A percentile compares a stretch with the other conserved stretches of the same genome.
These are phyloP conservation scores for Camelina sativa DNA, from an alignment of 345 rosid species.

Conservation along the genomic window DNA sequence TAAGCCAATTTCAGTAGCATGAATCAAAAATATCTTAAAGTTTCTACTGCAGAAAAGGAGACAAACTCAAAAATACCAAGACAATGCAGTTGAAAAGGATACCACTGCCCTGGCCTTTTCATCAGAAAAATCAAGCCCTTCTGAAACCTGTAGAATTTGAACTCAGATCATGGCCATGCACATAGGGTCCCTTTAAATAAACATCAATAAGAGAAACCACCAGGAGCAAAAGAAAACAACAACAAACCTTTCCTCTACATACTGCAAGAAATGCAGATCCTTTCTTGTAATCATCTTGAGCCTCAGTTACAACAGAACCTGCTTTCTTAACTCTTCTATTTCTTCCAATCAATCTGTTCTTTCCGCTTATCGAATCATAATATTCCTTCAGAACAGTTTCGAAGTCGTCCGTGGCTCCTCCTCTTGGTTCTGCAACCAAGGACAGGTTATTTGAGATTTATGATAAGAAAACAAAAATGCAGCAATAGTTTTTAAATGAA, in stretches of 20 bases:
- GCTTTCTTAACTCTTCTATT: constrained; percentile 62
- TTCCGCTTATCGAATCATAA: constrained; percentile 57
- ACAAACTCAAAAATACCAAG: background rate
- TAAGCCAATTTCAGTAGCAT: no score
- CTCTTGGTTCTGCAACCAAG: constrained; percentile 79
- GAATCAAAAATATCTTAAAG: background rate
- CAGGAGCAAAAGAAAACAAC: background rate
- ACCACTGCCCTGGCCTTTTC: constrained; percentile 97
- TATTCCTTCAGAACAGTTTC: constrained; percentile 79
- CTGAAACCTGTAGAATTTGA: constrained; percentile 73
- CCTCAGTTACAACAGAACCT: constrained; percentile 46
- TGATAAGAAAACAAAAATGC: background rate
- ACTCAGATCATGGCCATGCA: constrained; percentile 24
- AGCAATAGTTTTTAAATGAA: constrained; percentile 11
- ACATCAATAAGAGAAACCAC: constrained; percentile 16
- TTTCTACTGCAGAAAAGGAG: constrained; percentile 5
- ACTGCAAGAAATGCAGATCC: constrained; percentile 98
- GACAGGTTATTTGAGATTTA: constrained; percentile 27
- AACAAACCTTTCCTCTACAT: constrained; percentile 86
- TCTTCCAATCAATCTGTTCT: constrained; percentile 48
- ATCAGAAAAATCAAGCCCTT: constrained; percentile 96
- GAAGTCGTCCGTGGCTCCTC: constrained; percentile 82
- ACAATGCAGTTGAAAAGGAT: constrained; percentile 59
- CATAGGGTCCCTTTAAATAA: constrained; percentile 1
- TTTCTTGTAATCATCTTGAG: constrained; percentile 47